These are phyloP conservation scores for Lipomyces japonicus DNA, from an alignment of 805 yeast species.

Conservation along the genomic window DNA sequence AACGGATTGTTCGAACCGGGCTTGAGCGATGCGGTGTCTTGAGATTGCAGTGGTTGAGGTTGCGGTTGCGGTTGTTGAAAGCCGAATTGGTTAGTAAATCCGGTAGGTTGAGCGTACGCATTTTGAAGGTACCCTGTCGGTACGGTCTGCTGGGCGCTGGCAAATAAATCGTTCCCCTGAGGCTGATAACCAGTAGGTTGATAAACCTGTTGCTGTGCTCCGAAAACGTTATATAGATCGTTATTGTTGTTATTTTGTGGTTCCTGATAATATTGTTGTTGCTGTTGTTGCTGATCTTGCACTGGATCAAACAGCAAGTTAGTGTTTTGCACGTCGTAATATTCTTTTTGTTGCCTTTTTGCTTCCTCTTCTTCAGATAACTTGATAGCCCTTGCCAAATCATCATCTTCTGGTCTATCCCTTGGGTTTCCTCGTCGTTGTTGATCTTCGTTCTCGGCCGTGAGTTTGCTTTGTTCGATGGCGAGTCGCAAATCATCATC, in stretches of 20 bases:
- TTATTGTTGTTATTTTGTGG: conserved; percentile 10
- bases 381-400: conserved; percentile 63
- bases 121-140: conserved; percentile 27
- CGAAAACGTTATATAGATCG: background rate
- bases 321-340: conserved; percentile 11
- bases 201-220: conserved; percentile 2
- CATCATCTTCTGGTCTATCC: conserved; percentile 55
- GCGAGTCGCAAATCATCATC: conserved; percentile 80
- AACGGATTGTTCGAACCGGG: conserved; percentile 76
- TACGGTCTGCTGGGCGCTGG: conserved; percentile 11
- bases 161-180: conserved; percentile 18
- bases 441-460: conserved; percentile 76
- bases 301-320: conserved; percentile 19
- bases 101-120: conserved; percentile 13
- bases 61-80: conserved; percentile 34
- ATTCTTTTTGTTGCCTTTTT: conserved; percentile 40
- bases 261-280: background rate
- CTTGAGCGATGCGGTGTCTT: conserved; percentile 42
- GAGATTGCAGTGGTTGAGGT: conserved; percentile 24
- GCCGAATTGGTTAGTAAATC: background rate
- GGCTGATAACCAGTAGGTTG: conserved; percentile 22
- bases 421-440: conserved; percentile 41
- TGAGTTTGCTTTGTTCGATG: conserved; percentile 68
- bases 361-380: conserved; percentile 70
- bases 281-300: conserved; percentile 1